phyloP scores from a whole-genome alignment of 805 yeast species.

The Candida insectalens region DNA sequence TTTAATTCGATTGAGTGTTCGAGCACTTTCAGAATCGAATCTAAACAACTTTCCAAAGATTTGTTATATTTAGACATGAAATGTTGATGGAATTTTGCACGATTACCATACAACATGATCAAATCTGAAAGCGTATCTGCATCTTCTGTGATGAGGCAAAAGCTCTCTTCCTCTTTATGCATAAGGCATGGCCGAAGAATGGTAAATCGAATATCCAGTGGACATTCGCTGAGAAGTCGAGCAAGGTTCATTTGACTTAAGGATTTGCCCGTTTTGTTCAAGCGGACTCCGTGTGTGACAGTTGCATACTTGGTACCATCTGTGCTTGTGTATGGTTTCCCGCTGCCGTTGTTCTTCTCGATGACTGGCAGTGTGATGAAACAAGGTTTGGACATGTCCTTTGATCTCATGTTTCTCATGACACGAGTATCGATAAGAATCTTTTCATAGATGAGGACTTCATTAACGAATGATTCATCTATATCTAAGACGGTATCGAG shows the following conservation, averaged over 20 bases:
- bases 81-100: slow-evolving; percentile 43
- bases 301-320: not conserved
- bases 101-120: slow-evolving; percentile 36
- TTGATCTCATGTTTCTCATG: slow-evolving; percentile 12
- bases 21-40: slow-evolving; percentile 29
- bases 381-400: slow-evolving; percentile 15
- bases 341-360: slow-evolving; percentile 11
- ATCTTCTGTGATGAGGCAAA: slow-evolving; percentile 21
- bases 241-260: slow-evolving; percentile 12
- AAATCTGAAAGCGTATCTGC: slow-evolving; percentile 34
- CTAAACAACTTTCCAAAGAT: slow-evolving; percentile 28
- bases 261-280: slow-evolving; percentile 8
- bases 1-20: slow-evolving; percentile 27
- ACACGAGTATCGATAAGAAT: slow-evolving; percentile 21
- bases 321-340: not conserved
- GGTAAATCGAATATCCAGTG: slow-evolving; percentile 21
- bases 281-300: not conserved
- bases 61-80: slow-evolving; percentile 29
- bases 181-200: slow-evolving; percentile 20
- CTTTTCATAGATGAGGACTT: slow-evolving; percentile 27
- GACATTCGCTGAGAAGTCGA: slow-evolving; percentile 18
- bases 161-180: slow-evolving; percentile 13
- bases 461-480: slow-evolving; percentile 32
- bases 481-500: slow-evolving; percentile 30
- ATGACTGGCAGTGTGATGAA: slow-evolving; percentile 20